phyloP scores from a whole-genome alignment of 345 rosid genomes.

The Aegle marmelos region DNA sequence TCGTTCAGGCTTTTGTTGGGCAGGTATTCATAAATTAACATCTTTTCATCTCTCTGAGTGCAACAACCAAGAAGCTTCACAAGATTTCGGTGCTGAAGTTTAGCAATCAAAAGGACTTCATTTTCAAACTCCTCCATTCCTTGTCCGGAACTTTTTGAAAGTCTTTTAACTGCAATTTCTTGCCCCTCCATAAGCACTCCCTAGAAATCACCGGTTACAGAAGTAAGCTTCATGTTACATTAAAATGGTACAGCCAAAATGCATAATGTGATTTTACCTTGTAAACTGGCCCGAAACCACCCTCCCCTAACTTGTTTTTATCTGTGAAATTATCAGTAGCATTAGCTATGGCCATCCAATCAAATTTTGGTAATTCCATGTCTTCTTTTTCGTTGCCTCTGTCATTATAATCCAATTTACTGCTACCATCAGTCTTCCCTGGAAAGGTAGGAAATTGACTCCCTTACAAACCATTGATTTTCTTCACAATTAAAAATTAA shows the following conservation, averaged over 20 bases:
- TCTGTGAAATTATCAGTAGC: conserved; percentile 32
- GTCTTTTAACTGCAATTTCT: conserved; percentile 33
- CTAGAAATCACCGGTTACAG: too few relatives aligned
- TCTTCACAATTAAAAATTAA: not conserved
- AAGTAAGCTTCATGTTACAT: too few relatives aligned
- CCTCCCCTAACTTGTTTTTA: conserved; percentile 37
- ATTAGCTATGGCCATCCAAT: conserved; percentile 22
- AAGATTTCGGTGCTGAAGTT: conserved; percentile 38
- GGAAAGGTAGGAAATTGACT: too few relatives aligned
- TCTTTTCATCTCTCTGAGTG: conserved; percentile 21
- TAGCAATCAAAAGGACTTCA: conserved; percentile 28
- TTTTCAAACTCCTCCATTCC: conserved; percentile 35
- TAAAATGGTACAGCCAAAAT: too few relatives aligned
- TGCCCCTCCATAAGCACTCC: conserved; percentile 17
- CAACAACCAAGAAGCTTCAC: conserved; percentile 37
- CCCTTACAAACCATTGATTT: not conserved
- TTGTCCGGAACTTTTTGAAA: conserved; percentile 29
- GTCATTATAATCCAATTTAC: too few relatives aligned
- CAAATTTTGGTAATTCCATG: conserved; percentile 33
- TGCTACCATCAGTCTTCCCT: too few relatives aligned
- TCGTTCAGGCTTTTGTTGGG: conserved; percentile 16
- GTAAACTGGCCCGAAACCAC: conserved; percentile 47
- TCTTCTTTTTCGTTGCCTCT: conserved; percentile 16
- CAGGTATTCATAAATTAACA: conserved; percentile 37
- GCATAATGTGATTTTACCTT: conserved; percentile 22